Conservation (phyloP, 106 monocot genomes). For the Ottelia alismoides region DNA sequence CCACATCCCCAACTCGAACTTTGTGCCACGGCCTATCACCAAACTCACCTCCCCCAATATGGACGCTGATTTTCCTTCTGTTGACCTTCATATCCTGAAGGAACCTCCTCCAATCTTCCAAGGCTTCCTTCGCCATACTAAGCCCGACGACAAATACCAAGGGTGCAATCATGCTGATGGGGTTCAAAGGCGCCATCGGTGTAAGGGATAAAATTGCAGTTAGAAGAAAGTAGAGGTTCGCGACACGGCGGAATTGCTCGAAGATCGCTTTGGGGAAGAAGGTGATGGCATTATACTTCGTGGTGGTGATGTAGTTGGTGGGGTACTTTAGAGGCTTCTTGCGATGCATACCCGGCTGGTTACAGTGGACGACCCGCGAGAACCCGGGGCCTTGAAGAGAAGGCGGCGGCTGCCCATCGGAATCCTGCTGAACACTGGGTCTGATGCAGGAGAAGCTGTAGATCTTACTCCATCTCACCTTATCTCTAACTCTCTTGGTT, state of each 20-base stretch:
- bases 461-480: conserved; percentile 86
- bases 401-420: conserved; percentile 11
- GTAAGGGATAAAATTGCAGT: conserved; percentile 62
- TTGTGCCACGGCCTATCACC: conserved; percentile 51
- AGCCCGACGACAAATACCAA: conserved; percentile 66
- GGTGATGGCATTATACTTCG: conserved; percentile 84
- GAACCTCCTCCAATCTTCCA: conserved; percentile 84
- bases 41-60: conserved; percentile 50
- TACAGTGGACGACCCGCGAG: conserved; percentile 62
- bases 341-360: conserved; percentile 27
- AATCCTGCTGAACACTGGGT: conserved; percentile 26
- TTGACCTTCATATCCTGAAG: conserved; percentile 90
- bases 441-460: conserved; percentile 87
- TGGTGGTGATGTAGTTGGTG: conserved; percentile 62
- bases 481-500: conserved; percentile 34
- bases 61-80: conserved; percentile 44
- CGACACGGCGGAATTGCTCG: conserved; percentile 87
- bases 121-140: conserved; percentile 82
- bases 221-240: conserved; percentile 82
- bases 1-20: conserved; percentile 64
- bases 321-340: conserved; percentile 38
- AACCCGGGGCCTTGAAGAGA: conserved; percentile 53
- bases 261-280: conserved; percentile 87
- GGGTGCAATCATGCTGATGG: conserved; percentile 64
- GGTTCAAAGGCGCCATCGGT: conserved; percentile 48